These are phyloP conservation scores for Penicillium turbatum DNA, from an alignment of 495 filamentous ascomycete genomes.

Conservation along the genomic window DNA sequence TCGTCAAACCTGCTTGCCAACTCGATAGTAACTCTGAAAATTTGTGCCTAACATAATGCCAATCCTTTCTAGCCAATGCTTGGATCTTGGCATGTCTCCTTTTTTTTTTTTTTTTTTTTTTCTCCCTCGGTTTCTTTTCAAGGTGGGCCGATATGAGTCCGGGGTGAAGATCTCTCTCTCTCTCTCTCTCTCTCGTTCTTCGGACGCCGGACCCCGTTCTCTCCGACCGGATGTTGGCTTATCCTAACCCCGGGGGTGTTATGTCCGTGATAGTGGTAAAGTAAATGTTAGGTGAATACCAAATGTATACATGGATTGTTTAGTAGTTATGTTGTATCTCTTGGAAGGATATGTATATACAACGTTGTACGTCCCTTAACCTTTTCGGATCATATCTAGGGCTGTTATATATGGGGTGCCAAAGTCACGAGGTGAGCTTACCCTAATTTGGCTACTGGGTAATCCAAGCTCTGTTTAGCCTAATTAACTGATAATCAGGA, in stretches of 20 bases:
- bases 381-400: neutral
- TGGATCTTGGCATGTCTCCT: neutral
- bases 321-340: too few species aligned
- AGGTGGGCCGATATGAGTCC: constrained; percentile 9
- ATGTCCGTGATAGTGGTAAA: neutral
- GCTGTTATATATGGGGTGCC: neutral
- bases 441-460: neutral
- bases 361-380: too few species aligned
- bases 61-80: neutral
- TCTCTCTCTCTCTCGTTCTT: constrained; percentile 6
- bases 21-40: neutral
- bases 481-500: neutral
- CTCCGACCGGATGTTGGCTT: constrained; percentile 18
- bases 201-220: constrained; percentile 19
- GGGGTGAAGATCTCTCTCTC: constrained; percentile 21
- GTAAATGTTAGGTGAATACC: neutral
- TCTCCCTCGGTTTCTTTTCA: neutral
- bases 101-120: neutral
- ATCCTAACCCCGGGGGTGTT: constrained; percentile 3
- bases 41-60: constrained; percentile 1
- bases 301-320: too few species aligned
- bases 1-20: neutral
- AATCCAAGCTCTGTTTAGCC: constrained; percentile 3
- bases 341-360: too few species aligned
- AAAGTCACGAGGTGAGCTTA: neutral